Evolutionary conservation across 441 rosid genomes (phyloP), one percentile per base, ranked within the genome.

Genomic region (Erodium texanum): DNA sequence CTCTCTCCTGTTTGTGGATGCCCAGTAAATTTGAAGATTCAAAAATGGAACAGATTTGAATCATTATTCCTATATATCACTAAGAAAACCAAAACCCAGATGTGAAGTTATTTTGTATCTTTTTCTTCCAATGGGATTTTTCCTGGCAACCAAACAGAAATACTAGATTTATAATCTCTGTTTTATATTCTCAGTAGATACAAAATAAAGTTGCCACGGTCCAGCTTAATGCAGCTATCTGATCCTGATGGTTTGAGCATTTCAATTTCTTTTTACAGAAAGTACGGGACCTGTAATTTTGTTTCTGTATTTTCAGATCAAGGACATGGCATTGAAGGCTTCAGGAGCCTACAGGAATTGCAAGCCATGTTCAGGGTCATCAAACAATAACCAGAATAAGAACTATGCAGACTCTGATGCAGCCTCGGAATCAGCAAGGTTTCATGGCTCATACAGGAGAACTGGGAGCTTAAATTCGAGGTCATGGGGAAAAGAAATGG

Each of bases 261-360:
- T 27, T 27, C 29, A 27, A 27, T 27, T 27, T 4, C 29, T 27
- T 27, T 27, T 27, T 27, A 27, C 29, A 27, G 29, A 27, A 4
- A 27, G 29, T n/a, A n/a, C 29, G 1, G 29, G 29, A 27, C 29
- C 29, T 4, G 4, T 27, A 27, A 27, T 27, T 27, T 23, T 54
- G 19, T 68, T 54, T 58, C 32, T 62, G 10, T 36, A 48, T 41
- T 48, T 11, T 2, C 70, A 92, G 98, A 86, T 92, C 71, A 92
- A 92, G 81, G 96, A 89, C 71, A 86, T 92, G 72, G 96, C 96
- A 24, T 19, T 92, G 70, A 92, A 88, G 82, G 96, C 98, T 36
- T 89, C 96, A 5, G 96, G 96, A 29, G 94, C 93, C 20, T 89
- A 92, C 73, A 87, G 68, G 73, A 85, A 77, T 78, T 92, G 96